A percentile compares a stretch with the other conserved stretches of the same genome.
Conservation (phyloP, 1,284 basidiomycete genomes). For the Phellopilus nigrolimitatus region DNA sequence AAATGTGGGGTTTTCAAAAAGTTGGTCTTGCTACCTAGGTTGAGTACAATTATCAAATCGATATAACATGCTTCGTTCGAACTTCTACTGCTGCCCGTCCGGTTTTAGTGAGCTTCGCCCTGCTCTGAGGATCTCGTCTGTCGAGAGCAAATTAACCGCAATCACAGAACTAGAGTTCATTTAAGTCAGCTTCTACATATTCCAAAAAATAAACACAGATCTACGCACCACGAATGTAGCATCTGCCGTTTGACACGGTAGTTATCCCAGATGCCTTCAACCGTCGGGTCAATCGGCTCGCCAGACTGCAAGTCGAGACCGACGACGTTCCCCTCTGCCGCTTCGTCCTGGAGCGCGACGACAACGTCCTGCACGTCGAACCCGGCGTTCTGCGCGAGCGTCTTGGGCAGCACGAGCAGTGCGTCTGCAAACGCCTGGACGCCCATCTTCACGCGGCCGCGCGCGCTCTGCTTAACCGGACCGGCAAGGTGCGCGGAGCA, state of each 20-base stretch:
- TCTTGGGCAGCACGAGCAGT: constrained; percentile 93
- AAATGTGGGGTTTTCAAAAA: not conserved
- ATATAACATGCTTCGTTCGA: constrained; percentile 2
- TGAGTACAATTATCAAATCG: constrained; percentile 4
- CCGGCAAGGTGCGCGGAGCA: constrained; percentile 81
- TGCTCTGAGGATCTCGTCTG: constrained; percentile 93
- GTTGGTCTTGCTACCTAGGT: not conserved
- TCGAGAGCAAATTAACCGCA: constrained; percentile 91
- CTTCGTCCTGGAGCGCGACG: constrained; percentile 91
- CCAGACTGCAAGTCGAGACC: constrained; percentile 92
- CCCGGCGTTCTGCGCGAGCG: constrained; percentile 92
- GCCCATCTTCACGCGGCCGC: constrained; percentile 96
- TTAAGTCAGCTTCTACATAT: constrained; percentile 20
- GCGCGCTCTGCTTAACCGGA: constrained; percentile 81
- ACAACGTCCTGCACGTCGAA: constrained; percentile 97
- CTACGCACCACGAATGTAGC: constrained; percentile 86
- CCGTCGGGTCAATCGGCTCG: constrained; percentile 94
- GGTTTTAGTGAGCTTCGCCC: constrained; percentile 86
- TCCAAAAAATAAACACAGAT: not conserved
- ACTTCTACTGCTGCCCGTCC: constrained; percentile 57
- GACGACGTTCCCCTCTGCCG: constrained; percentile 85
- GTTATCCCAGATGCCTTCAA: constrained; percentile 98
- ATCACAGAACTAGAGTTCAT: constrained; percentile 79
- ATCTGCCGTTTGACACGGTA: constrained; percentile 98
- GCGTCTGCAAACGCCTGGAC: constrained; percentile 98